Evolutionary conservation across 495 filamentous ascomycete species (phyloP), one percentile per base, ranked within the genome.

Genomic region (Alectoria sarmentosa): DNA sequence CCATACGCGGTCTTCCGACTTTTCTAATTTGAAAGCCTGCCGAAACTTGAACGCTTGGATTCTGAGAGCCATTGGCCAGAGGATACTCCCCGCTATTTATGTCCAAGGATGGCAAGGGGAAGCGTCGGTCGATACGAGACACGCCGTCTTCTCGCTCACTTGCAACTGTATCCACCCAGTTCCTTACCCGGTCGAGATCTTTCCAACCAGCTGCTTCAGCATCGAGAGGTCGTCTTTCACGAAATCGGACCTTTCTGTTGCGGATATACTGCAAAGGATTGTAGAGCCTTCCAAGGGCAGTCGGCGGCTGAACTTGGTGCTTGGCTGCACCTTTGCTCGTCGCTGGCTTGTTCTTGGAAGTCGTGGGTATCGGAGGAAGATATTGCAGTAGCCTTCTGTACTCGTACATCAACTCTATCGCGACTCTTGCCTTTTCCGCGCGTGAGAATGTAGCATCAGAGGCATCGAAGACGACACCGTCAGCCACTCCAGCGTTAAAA

Each of bases 191-290:
- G 4, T 80, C 76, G 8, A 88, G 73, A 73, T 96, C 88, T 61
- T 83, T 80, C 83, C 92, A 97, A 2, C 88, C 88, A 59, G 88
- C 83, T n/a, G 80, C 78, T 54, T 88, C 84, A 21, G 86, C 80
- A 69, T 92, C 84, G 42, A 95, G 85, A 0, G 80, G 73, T 63
- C 83, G 84, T 38, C 88, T 80, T 72, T 91, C 88, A 34, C 90
- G 80, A 60, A 87, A 85, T 59, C 92, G 82, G 7, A 92, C 80
- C 66, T 90, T 88, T 30, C 92, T 82, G 69, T 97, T 96, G 26
- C 92, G 85, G 58, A 96, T 87, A 68, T 86, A 87, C 70, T 97
- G 92, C 30, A 97, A 78, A 8, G 91, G 92, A 72, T 97, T 93
- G 69, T 96, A 96, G 2, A 72, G 69, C 58, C 92, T 83, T 34